These are phyloP conservation scores for Plenodomus biglobosus DNA, from an alignment of 2,329 filamentous ascomycete species.

Conservation along the genomic window DNA sequence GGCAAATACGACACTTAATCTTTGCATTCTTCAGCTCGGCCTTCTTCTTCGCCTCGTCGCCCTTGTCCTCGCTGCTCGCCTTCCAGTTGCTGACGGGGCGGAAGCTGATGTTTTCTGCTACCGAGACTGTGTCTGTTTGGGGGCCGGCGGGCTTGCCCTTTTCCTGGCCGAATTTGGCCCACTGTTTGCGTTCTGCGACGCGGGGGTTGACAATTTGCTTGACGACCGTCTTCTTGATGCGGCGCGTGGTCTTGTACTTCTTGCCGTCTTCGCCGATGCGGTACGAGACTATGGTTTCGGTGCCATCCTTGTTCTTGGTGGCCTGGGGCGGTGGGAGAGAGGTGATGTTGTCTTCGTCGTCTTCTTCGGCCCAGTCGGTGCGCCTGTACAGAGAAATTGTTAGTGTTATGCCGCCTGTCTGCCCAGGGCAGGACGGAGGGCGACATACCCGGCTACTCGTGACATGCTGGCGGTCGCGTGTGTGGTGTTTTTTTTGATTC, in stretches of 20 bases:
- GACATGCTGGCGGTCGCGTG: slow-evolving; percentile 35
- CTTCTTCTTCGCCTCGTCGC: slow-evolving; percentile 70
- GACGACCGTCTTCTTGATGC: slow-evolving; percentile 87
- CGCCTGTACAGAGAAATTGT: slow-evolving; percentile 45
- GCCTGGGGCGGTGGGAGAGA: slow-evolving; percentile 81
- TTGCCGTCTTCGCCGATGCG: slow-evolving; percentile 89
- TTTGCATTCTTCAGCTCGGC: slow-evolving; percentile 91
- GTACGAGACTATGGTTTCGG: slow-evolving; percentile 91
- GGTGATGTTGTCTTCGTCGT: slow-evolving; percentile 74
- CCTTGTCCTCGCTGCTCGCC: slow-evolving; percentile 75
- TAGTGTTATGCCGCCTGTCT: slow-evolving; percentile 3
- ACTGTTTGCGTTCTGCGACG: slow-evolving; percentile 90
- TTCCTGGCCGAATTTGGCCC: slow-evolving; percentile 89
- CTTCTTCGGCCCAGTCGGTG: slow-evolving; percentile 87
- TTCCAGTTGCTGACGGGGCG: slow-evolving; percentile 92
- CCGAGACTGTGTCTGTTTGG: slow-evolving; percentile 83
- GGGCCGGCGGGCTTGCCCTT: slow-evolving; percentile 83
- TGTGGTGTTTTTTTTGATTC: slow-evolving; percentile 5
- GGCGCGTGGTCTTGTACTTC: slow-evolving; percentile 95
- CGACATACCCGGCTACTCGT: slow-evolving; percentile 41
- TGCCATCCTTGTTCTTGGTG: slow-evolving; percentile 96
- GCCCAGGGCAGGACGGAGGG: neutral
- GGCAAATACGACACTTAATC: slow-evolving; percentile 99
- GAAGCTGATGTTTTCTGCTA: slow-evolving; percentile 99
- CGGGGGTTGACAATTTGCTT: slow-evolving; percentile 94